Conservation (phyloP, 768 basidiomycete species). For the Mycena indigotica region DNA sequence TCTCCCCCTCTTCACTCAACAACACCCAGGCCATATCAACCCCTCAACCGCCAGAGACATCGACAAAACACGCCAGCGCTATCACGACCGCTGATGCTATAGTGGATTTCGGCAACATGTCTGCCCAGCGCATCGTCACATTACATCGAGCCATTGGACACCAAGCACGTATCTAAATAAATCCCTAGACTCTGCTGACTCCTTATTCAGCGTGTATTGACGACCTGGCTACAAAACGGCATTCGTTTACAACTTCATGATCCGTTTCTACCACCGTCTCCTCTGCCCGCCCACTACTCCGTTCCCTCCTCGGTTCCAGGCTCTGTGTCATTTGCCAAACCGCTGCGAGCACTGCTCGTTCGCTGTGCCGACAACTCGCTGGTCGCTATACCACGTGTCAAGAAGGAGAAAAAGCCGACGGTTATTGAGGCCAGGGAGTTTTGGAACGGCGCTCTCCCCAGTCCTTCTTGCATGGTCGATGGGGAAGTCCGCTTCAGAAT, state of each 20-base stretch:
- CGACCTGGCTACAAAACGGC: constrained; percentile 35
- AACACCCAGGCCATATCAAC: constrained; percentile 46
- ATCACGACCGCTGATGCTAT: constrained; percentile 56
- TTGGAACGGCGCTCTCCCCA: constrained; percentile 66
- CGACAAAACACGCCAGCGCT: constrained; percentile 55
- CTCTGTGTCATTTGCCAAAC: constrained; percentile 44
- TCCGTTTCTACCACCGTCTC: constrained; percentile 25
- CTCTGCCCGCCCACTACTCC: constrained; percentile 3
- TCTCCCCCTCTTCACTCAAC: background rate
- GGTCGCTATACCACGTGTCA: constrained; percentile 56
- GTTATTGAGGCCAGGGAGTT: constrained; percentile 63
- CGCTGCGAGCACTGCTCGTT: constrained; percentile 46
- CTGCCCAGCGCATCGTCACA: constrained; percentile 56
- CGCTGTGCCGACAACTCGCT: constrained; percentile 57
- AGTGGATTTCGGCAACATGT: constrained; percentile 59
- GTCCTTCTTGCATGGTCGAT: constrained; percentile 4
- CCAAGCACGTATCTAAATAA: constrained; percentile 49
- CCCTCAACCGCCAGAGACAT: constrained; percentile 45
- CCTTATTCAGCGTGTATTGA: constrained; percentile 33
- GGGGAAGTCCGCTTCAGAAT: constrained; percentile 20
- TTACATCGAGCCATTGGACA: constrained; percentile 68
- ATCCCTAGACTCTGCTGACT: too few species aligned
- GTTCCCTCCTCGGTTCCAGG: constrained; percentile 33
- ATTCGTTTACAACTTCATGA: constrained; percentile 45
- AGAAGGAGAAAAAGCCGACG: constrained; percentile 57